Evolutionary conservation across 176 grass and related monocot species (phyloP).

Genomic region (Zea luxurians): DNA sequence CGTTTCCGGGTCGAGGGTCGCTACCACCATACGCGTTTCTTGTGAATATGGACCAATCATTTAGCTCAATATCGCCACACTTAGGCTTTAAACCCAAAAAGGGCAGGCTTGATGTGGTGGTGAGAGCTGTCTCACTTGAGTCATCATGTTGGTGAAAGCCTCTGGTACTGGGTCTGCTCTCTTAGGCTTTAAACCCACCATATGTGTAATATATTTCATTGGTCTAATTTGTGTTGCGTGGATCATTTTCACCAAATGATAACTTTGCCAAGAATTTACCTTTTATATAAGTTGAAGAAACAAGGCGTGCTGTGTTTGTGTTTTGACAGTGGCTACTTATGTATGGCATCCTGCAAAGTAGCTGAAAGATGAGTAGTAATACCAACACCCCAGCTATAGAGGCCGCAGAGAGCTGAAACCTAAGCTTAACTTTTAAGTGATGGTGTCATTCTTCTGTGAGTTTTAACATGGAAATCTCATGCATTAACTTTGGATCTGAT

Average conservation of each 20-base stretch:
- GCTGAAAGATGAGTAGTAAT: constrained; percentile 14
- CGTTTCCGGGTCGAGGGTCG: too few species aligned
- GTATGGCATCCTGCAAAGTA: not conserved
- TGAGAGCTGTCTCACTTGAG: too few species aligned
- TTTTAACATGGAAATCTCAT: constrained; percentile 1
- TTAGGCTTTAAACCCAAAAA: too few species aligned
- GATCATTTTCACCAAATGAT: not conserved
- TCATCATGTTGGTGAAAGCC: too few species aligned
- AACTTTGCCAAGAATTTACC: not conserved
- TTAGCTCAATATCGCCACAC: too few species aligned
- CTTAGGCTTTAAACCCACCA: too few species aligned
- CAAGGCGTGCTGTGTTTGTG: not conserved
- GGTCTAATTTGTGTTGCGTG: too few species aligned
- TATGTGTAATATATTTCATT: too few species aligned
- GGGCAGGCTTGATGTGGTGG: too few species aligned
- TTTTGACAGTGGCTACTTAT: not conserved
- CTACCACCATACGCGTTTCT: too few species aligned
- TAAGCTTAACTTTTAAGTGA: constrained; percentile 3
- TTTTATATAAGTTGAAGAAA: constrained; percentile 7
- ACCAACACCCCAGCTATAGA: constrained; percentile 23
- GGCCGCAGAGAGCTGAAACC: constrained; percentile 15
- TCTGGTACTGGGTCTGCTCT: too few species aligned
- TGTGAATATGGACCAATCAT: too few species aligned
- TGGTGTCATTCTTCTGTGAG: constrained; percentile 13
- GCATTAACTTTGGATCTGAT: constrained; percentile 12